Base-by-base conservation (phyloP, 495 filamentous ascomycete genomes). In the Hyaloscypha hepaticicola region DNA sequence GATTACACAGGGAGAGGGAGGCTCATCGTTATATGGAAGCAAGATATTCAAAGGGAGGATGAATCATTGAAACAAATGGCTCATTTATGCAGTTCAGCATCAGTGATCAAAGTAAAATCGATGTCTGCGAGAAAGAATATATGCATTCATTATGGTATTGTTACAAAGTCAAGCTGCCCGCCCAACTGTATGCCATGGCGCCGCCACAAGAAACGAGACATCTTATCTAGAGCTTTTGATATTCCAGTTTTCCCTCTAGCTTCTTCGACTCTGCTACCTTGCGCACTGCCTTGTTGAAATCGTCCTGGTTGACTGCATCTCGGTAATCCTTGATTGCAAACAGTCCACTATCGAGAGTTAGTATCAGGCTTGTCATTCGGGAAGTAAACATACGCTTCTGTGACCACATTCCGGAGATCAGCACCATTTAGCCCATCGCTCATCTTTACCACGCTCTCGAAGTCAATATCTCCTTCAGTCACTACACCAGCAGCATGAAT, bases 361-460 rank as follows among this genome's bases (percentile, higher is more conserved):
- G 72, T 66, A 50, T 67, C 57, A 24, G 14, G 41, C 22, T 60
- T 34, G 6, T 11, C 4, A 41, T 8, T 52, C 27, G 25, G 3
- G 60, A 62, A 29, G 7, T 51, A 28, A 21, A 87, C 90, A 77
- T 85, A 96, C 92, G 96, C 96, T 83, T 99, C 96, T 1, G 96
- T 99, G 53, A 99, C 93, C 66, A 99, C 93, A 74, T 99, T 99
- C 69, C 96, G 83, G 74, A 99, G 78, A 86, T 99, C 96, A 25
- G 96, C 96, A 70, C 96, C 96, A 78, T 99, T 99, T 45, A 98
- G 83, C 45, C 93, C 92, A 72, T 99, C 96, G 70, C 91, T 96
- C 96, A 99, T 99, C 85, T 99, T 99, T 73, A 99, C 96, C 31
- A 99, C 91, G 72, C 92, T 97, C 83, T 99, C 96, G 74, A 96